These are phyloP conservation scores for Ganoderma boninense DNA, from an alignment of 1,284 basidiomycete genomes.

Conservation along the genomic window DNA sequence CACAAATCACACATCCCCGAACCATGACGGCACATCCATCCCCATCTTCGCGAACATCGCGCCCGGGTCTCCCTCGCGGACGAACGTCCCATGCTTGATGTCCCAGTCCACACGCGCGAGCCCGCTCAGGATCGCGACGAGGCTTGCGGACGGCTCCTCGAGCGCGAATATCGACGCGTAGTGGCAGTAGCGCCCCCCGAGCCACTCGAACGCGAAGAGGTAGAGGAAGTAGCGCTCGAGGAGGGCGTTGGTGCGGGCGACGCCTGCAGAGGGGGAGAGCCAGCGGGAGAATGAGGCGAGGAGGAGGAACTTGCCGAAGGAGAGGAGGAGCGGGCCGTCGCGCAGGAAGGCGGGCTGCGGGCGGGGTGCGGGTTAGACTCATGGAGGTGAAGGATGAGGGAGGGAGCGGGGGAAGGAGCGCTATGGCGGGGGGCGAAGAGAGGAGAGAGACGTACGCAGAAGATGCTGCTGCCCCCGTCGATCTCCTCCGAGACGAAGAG, in stretches of 20 bases:
- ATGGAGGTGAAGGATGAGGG: too few species aligned
- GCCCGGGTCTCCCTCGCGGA: background rate
- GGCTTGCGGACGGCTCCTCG: background rate
- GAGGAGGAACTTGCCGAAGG: background rate
- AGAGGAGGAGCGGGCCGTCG: background rate
- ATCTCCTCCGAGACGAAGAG: conserved; percentile 8
- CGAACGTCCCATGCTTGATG: background rate
- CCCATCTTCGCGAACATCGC: background rate
- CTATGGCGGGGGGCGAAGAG: too few species aligned
- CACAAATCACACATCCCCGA: background rate
- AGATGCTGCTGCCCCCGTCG: background rate
- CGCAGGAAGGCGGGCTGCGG: background rate
- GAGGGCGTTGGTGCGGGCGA: conserved; percentile 3
- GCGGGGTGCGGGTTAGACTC: background rate
- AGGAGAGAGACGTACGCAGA: background rate
- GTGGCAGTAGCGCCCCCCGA: conserved; percentile 1
- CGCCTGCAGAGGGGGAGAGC: background rate
- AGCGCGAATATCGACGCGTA: conserved; percentile 1
- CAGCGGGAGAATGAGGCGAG: background rate
- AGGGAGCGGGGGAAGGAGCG: background rate
- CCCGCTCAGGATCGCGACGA: background rate
- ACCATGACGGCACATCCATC: background rate
- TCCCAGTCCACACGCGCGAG: background rate
- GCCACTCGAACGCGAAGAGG: conserved; percentile 3
- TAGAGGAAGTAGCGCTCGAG: conserved; percentile 4